Percentiles rank a stretch among this genome's conserved stretches.
Evolutionary conservation across 345 rosid species (phyloP).

Genomic region (Melaleuca alternifolia): DNA sequence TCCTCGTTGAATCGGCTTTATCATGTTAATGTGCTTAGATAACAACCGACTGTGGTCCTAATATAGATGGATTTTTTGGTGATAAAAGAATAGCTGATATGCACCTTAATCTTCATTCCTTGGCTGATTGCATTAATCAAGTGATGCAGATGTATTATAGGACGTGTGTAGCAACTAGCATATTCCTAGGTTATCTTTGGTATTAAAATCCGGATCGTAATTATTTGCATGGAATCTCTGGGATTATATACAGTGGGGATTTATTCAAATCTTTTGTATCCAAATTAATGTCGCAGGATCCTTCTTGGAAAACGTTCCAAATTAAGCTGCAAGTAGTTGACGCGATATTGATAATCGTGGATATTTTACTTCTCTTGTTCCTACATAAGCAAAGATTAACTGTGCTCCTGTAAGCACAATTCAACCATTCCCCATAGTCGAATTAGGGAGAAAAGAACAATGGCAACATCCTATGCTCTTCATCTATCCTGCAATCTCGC

Average conservation of each 20-base stretch:
- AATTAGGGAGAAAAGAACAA: not conserved
- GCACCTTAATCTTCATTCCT: not conserved
- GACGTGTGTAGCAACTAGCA: not conserved
- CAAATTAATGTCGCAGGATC: not conserved
- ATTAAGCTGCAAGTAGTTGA: not conserved
- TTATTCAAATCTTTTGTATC: not conserved
- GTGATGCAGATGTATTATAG: not conserved
- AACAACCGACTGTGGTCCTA: not conserved
- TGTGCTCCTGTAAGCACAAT: not conserved
- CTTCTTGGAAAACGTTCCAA: accelerated
- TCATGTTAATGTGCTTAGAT: not conserved
- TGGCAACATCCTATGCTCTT: not conserved
- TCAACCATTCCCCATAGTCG: not conserved
- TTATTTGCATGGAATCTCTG: not conserved
- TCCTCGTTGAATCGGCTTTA: not conserved
- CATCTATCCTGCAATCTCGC: not conserved
- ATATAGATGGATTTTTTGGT: not conserved
- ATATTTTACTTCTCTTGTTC: not conserved
- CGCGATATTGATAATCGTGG: not conserved
- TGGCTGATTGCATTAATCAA: not conserved
- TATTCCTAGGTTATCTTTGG: not conserved
- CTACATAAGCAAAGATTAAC: not conserved
- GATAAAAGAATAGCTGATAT: not conserved
- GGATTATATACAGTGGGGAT: not conserved
- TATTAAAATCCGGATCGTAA: not conserved